Conservation (phyloP, 2,329 filamentous ascomycete genomes). For the Aspergillus sp. region DNA sequence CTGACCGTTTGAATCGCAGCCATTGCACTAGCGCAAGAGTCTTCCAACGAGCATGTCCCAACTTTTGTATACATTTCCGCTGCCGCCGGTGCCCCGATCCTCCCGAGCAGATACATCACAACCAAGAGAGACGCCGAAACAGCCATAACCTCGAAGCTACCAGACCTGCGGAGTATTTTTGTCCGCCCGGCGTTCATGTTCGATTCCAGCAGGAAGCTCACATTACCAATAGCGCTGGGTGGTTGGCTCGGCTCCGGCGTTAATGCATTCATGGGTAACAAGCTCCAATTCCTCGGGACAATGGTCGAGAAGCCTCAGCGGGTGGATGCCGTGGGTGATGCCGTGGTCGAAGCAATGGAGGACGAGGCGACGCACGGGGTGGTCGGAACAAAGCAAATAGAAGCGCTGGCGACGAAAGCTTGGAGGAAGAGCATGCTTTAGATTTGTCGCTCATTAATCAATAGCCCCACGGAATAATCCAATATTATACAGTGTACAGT, state of each 20-base stretch:
- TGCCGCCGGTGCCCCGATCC: constrained; percentile 70
- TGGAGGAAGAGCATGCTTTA: constrained; percentile 90
- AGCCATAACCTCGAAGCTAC: constrained; percentile 62
- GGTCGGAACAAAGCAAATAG: constrained; percentile 70
- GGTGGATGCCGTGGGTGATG: constrained; percentile 78
- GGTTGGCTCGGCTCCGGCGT: constrained; percentile 65
- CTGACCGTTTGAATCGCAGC: constrained; percentile 43
- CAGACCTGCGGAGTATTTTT: constrained; percentile 68
- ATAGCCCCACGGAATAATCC: constrained; percentile 9
- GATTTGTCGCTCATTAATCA: constrained; percentile 12
- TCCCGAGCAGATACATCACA: constrained; percentile 75
- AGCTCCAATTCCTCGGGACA: constrained; percentile 70
- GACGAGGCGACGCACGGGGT: constrained; percentile 65
- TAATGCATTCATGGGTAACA: constrained; percentile 67
- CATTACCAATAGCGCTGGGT: constrained; percentile 71
- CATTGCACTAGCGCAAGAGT: constrained; percentile 70
- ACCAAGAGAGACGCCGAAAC: constrained; percentile 88
- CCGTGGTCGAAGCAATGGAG: constrained; percentile 75
- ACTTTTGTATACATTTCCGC: constrained; percentile 86
- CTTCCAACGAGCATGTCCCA: constrained; percentile 52
- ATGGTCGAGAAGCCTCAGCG: constrained; percentile 79
- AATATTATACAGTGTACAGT: constrained; percentile 8
- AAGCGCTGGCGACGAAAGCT: constrained; percentile 66
- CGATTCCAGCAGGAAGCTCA: constrained; percentile 70
- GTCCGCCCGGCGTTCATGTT: constrained; percentile 82